Evolutionary conservation across 306 rosid genomes (phyloP).

Genomic region (Quillaja saponaria): DNA sequence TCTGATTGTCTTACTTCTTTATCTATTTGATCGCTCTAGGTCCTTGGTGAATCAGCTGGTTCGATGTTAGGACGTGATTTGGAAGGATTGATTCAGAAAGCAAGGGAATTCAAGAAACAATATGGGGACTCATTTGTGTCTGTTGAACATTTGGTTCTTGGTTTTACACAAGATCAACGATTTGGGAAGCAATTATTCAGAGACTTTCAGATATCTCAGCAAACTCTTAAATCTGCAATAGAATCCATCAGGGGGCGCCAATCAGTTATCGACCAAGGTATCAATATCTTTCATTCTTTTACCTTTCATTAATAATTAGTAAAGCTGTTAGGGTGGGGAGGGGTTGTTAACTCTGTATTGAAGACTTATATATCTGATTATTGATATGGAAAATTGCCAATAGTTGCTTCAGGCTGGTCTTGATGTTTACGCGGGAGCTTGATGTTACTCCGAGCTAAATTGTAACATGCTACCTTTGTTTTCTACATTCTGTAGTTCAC

Average conservation of each 20-base stretch:
- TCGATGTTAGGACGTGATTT: slow-evolving; percentile 95
- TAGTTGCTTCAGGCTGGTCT: neutral
- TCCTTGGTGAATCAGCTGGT: slow-evolving; percentile 79
- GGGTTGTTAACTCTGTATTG: slow-evolving; percentile 5
- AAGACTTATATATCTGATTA: neutral
- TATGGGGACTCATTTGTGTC: slow-evolving; percentile 95
- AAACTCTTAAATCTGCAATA: slow-evolving; percentile 70
- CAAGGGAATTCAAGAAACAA: slow-evolving; percentile 85
- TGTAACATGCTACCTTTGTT: neutral
- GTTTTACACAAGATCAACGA: slow-evolving; percentile 74
- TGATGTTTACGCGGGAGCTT: slow-evolving; percentile 17
- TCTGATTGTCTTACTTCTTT: slow-evolving; percentile 18
- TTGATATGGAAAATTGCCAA: neutral
- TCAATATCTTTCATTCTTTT: slow-evolving; percentile 11
- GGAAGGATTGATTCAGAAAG: slow-evolving; percentile 88
- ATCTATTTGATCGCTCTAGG: slow-evolving; percentile 45
- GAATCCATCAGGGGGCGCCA: slow-evolving; percentile 91
- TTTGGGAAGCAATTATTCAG: slow-evolving; percentile 81
- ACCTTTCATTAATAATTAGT: neutral
- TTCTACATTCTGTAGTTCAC: slow-evolving; percentile 16
- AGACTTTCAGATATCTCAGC: slow-evolving; percentile 79
- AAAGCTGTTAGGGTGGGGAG: neutral
- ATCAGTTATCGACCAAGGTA: slow-evolving; percentile 96
- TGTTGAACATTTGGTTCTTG: slow-evolving; percentile 95
- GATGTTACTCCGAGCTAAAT: too few relatives aligned